A percentile compares a stretch with the other conserved stretches of the same genome.
These are phyloP conservation scores for Clavulina sp. DNA, from an alignment of 768 basidiomycete species.

Conservation along the genomic window DNA sequence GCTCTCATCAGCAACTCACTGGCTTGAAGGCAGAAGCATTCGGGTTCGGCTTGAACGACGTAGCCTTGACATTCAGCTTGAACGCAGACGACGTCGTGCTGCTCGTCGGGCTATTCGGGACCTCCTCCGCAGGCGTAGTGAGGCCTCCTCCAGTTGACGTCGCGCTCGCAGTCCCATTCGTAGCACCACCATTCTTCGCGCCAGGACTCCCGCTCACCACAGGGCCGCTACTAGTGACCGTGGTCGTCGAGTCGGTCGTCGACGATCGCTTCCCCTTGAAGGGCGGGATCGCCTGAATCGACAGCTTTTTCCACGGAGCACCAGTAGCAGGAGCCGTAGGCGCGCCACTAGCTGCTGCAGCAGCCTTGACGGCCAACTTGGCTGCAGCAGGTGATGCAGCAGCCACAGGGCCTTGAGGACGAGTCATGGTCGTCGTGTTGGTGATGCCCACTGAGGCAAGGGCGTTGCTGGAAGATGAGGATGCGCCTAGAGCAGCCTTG, in stretches of 20 bases:
- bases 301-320: conserved; percentile 30
- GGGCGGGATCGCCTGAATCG: conserved; percentile 79
- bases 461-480: too few relatives aligned
- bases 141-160: too few relatives aligned
- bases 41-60: conserved; percentile 78
- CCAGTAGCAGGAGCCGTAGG: too few relatives aligned
- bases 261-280: conserved; percentile 48
- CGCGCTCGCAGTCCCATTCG: conserved; percentile 14
- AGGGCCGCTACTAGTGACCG: too few relatives aligned
- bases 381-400: conserved; percentile 7
- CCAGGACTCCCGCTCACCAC: too few relatives aligned
- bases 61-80: conserved; percentile 74
- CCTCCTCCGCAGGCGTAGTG: conserved; percentile 12
- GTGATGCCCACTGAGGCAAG: too few relatives aligned
- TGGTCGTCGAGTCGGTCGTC: conserved; percentile 8
- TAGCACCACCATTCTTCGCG: conserved; percentile 9
- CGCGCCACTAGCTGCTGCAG: conserved; percentile 1
- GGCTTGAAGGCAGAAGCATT: conserved; percentile 64
- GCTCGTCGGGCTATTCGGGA: conserved; percentile 34
- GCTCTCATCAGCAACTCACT: conserved; percentile 20
- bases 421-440: too few relatives aligned
- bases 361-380: neutral
- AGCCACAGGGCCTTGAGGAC: conserved; percentile 1
- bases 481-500: conserved; percentile 1
- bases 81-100: conserved; percentile 19